Conservation (phyloP, 2,329 filamentous ascomycete species). For the Fusarium denticulatum region DNA sequence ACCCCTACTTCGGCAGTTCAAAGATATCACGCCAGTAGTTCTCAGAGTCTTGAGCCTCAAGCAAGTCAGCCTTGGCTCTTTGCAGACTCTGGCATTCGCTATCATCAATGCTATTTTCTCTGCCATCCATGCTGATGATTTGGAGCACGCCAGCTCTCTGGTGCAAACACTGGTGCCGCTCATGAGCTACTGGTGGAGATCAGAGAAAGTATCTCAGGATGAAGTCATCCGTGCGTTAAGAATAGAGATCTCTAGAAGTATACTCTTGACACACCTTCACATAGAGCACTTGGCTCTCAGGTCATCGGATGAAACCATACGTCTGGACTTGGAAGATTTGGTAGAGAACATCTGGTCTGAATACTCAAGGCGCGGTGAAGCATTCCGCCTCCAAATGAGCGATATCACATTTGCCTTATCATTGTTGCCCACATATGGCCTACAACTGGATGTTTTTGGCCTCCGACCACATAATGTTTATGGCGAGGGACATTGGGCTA, state of each 20-base stretch:
- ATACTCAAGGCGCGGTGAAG: conserved; percentile 76
- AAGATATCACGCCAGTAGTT: conserved; percentile 65
- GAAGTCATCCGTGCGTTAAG: conserved; percentile 71
- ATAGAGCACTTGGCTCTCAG: conserved; percentile 66
- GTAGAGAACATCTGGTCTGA: conserved; percentile 78
- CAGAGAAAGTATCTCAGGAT: conserved; percentile 70
- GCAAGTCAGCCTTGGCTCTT: conserved; percentile 66
- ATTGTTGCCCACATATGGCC: conserved; percentile 55
- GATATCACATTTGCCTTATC: conserved; percentile 71
- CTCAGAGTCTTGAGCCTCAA: conserved; percentile 70
- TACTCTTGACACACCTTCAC: conserved; percentile 73
- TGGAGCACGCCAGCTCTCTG: conserved; percentile 68
- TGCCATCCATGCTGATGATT: conserved; percentile 74
- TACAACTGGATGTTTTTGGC: conserved; percentile 61
- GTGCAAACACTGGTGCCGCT: conserved; percentile 73
- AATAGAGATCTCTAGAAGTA: conserved; percentile 79
- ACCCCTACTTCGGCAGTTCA: conserved; percentile 67
- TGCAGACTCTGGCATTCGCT: conserved; percentile 79
- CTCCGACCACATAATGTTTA: conserved; percentile 63
- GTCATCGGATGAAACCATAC: conserved; percentile 51
- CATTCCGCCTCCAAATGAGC: conserved; percentile 79
- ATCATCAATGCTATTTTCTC: conserved; percentile 77
- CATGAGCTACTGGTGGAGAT: conserved; percentile 80
- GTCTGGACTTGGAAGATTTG: conserved; percentile 69
- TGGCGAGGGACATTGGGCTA: conserved; percentile 68